phyloP scores from a whole-genome alignment of 2,329 filamentous ascomycete genomes.

The Beauveria varroae region DNA sequence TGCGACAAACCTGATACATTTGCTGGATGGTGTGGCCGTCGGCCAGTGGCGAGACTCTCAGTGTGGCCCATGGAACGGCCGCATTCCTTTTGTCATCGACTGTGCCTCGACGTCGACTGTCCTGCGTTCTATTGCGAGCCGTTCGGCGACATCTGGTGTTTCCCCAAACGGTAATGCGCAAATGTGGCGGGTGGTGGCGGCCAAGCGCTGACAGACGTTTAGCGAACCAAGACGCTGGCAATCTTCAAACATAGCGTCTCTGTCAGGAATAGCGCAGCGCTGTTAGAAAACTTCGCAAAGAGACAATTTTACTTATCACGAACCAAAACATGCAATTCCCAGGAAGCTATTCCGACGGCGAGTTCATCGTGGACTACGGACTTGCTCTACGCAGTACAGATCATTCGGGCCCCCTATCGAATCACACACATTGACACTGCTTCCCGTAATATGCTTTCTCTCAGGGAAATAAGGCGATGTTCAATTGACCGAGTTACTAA shows the following conservation, averaged over 20 bases:
- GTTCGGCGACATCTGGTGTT: slow-evolving; percentile 39
- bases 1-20: slow-evolving; percentile 47
- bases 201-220: slow-evolving; percentile 45
- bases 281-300: slow-evolving; percentile 39
- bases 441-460: slow-evolving; percentile 54
- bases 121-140: slow-evolving; percentile 46
- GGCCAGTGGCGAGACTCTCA: slow-evolving; percentile 58
- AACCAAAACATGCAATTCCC: slow-evolving; percentile 33
- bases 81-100: slow-evolving; percentile 59
- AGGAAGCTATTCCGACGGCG: slow-evolving; percentile 30
- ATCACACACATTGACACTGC: slow-evolving; percentile 59
- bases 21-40: slow-evolving; percentile 45
- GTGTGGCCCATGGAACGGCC: slow-evolving; percentile 52
- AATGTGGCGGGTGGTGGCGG: slow-evolving; percentile 38
- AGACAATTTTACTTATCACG: slow-evolving; percentile 32
- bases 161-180: slow-evolving; percentile 35
- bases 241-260: slow-evolving; percentile 47
- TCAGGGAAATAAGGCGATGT: slow-evolving; percentile 45
- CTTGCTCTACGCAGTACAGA: slow-evolving; percentile 47
- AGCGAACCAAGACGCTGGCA: slow-evolving; percentile 52
- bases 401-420: slow-evolving; percentile 38
- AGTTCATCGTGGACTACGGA: slow-evolving; percentile 42
- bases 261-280: slow-evolving; percentile 32
- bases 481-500: slow-evolving; percentile 49
- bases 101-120: slow-evolving; percentile 55